These are phyloP conservation scores for Globisporangium orthogonon DNA, from an alignment of 352 stramenopile genomes.

Conservation along the genomic window DNA sequence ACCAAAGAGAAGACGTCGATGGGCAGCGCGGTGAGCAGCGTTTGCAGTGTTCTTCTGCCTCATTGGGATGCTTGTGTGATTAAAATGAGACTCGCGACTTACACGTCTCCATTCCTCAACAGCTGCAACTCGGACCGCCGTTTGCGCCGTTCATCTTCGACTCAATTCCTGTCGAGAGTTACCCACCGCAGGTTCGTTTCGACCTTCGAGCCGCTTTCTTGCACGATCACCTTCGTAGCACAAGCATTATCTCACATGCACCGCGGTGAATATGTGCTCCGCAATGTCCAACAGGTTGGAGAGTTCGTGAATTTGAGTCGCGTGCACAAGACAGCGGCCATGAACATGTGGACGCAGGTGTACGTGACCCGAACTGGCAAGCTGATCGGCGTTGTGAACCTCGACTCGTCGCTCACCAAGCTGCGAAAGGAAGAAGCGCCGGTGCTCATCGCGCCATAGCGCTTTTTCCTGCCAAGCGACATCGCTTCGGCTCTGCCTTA, in stretches of 20 bases:
- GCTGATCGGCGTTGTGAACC: slow-evolving; percentile 58
- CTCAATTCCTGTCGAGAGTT: slow-evolving; percentile 69
- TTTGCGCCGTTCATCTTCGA: slow-evolving; percentile 59
- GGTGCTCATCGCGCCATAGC: slow-evolving; percentile 29
- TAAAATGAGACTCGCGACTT: background rate
- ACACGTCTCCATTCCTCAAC: background rate
- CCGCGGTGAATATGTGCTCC: background rate
- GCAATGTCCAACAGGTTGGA: slow-evolving; percentile 25
- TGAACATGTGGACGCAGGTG: slow-evolving; percentile 80
- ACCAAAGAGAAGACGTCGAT: slow-evolving; percentile 37
- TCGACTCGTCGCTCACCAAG: slow-evolving; percentile 54
- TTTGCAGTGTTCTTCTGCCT: background rate
- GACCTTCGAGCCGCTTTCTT: background rate
- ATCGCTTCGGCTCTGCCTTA: background rate
- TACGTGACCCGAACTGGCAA: slow-evolving; percentile 73
- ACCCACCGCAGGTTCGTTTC: slow-evolving; percentile 50
- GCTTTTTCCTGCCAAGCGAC: background rate
- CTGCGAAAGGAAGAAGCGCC: slow-evolving; percentile 40
- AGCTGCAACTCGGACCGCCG: slow-evolving; percentile 65
- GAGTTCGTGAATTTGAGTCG: slow-evolving; percentile 63
- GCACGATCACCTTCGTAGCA: background rate
- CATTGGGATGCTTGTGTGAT: background rate
- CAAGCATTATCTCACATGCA: background rate
- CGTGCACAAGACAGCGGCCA: slow-evolving; percentile 71
- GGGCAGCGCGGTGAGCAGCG: slow-evolving; percentile 33